These are phyloP conservation scores for Gossypium arboreum DNA, from an alignment of 345 rosid species.

Conservation along the genomic window DNA sequence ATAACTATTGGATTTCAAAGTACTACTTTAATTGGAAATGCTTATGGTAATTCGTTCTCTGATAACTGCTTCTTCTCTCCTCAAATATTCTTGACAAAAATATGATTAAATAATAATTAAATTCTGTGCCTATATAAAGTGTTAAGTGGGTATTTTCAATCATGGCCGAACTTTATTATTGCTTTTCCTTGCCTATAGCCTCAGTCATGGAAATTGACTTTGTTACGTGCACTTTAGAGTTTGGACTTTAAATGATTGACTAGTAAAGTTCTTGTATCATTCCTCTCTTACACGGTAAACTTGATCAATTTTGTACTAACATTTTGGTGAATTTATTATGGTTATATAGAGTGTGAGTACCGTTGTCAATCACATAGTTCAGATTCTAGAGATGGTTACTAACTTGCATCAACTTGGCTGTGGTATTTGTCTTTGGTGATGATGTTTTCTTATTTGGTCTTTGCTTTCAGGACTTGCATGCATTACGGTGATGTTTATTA, in stretches of 20 bases:
- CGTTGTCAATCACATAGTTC: background rate
- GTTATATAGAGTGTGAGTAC: background rate
- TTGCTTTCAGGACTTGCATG: slow-evolving; percentile 76
- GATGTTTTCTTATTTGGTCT: slow-evolving; percentile 11
- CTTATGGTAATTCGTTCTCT: slow-evolving; percentile 58
- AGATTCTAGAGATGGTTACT: slow-evolving; percentile 3
- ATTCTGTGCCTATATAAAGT: background rate
- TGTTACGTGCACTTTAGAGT: background rate
- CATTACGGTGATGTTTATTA: slow-evolving; percentile 79
- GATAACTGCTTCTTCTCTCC: background rate
- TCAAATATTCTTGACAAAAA: background rate
- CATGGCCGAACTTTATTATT: background rate
- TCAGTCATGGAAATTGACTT: background rate
- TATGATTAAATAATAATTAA: background rate
- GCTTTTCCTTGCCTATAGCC: background rate
- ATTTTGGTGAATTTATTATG: background rate
- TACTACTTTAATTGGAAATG: slow-evolving; percentile 83
- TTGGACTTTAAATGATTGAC: background rate
- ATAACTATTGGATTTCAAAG: slow-evolving; percentile 71
- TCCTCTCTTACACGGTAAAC: background rate
- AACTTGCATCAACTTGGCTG: background rate
- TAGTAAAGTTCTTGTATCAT: background rate
- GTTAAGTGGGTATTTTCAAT: background rate
- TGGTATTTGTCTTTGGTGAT: background rate
- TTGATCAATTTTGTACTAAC: background rate